A percentile compares a stretch with the other conserved stretches of the same genome.
These are phyloP conservation scores for Capsella bursapastoris DNA, from an alignment of 345 rosid species.

Conservation along the genomic window DNA sequence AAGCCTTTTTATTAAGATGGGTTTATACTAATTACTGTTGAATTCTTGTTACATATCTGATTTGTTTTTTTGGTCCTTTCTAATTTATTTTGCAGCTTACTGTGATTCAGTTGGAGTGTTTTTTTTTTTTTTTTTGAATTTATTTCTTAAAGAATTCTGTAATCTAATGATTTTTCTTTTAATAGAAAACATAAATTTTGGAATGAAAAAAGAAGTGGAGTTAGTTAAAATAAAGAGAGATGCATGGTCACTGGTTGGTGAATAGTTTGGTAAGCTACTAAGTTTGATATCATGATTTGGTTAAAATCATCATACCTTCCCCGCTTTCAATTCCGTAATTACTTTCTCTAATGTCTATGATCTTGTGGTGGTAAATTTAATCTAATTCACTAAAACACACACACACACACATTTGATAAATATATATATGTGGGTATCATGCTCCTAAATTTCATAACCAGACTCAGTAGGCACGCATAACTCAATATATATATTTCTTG, in stretches of 20 bases:
- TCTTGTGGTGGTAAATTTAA: too few species aligned
- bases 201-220: conserved; percentile 4
- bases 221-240: conserved; percentile 8
- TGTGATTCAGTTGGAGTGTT: neutral
- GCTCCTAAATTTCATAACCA: neutral
- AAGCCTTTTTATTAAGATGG: neutral
- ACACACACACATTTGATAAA: neutral
- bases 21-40: neutral
- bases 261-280: conserved; percentile 32
- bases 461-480: neutral
- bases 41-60: neutral
- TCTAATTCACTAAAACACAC: neutral
- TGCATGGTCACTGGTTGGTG: conserved; percentile 19
- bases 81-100: neutral
- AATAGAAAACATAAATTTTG: too few species aligned
- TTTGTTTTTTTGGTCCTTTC: neutral
- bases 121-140: neutral
- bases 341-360: neutral
- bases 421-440: neutral
- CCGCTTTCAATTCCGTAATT: conserved; percentile 14
- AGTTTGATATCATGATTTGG: conserved; percentile 28
- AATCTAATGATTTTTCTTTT: neutral
- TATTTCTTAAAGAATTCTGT: neutral
- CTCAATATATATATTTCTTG: neutral
- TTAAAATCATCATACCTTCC: conserved; percentile 15